phyloP scores from a whole-genome alignment of 2,329 filamentous ascomycete genomes.

The Aspergillus spinulosporus region DNA sequence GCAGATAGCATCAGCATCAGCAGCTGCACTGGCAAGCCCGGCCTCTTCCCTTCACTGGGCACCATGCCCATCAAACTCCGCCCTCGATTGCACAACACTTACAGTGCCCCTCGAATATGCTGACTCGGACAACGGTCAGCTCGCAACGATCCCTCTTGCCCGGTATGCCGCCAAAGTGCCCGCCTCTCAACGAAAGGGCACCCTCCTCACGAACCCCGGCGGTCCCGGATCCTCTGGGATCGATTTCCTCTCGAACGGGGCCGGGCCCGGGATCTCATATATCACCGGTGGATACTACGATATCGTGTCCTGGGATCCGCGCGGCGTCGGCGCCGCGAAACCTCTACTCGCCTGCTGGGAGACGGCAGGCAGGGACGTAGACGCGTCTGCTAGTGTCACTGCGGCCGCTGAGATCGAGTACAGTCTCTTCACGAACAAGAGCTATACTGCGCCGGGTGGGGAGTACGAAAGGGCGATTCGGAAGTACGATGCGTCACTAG shows the following conservation, averaged over 20 bases:
- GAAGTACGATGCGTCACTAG: not conserved
- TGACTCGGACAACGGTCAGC: not conserved
- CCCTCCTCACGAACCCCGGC: conserved; percentile 8
- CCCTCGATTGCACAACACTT: conserved; percentile 11
- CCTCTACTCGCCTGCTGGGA: conserved; percentile 8
- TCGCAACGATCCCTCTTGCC: not conserved
- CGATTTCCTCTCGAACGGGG: conserved; percentile 1
- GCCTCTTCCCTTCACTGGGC: conserved; percentile 4
- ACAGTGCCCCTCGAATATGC: conserved; percentile 12
- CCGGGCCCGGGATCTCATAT: not conserved
- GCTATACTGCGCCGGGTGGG: not conserved
- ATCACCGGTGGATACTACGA: conserved; percentile 8
- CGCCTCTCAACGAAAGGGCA: not conserved
- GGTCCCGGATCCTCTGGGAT: conserved; percentile 6
- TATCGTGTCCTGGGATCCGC: conserved; percentile 12
- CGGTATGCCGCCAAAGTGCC: not conserved
- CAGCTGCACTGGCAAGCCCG: not conserved
- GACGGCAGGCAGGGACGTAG: not conserved
- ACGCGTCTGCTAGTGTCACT: not conserved
- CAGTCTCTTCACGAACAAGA: conserved; percentile 4
- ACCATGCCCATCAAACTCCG: conserved; percentile 1
- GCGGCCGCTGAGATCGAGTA: conserved; percentile 11
- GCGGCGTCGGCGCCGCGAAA: conserved; percentile 2
- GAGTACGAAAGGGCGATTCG: not conserved
- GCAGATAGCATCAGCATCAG: not conserved